These are phyloP conservation scores for Yamadazyma taylorii DNA, from an alignment of 1,139 yeast genomes.

Conservation along the genomic window DNA sequence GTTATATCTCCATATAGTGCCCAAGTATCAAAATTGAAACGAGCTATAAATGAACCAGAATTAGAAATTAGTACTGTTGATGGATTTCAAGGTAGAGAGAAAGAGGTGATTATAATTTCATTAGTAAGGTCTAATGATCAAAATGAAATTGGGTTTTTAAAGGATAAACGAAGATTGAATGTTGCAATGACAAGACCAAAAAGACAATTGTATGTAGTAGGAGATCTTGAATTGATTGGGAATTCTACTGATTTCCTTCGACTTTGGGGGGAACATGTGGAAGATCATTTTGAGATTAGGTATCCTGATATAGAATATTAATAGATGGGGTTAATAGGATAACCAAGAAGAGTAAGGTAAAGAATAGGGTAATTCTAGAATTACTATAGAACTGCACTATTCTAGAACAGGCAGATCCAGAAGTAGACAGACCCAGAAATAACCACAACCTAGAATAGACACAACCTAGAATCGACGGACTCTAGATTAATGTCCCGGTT, in stretches of 20 bases:
- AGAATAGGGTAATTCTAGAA: too few relatives aligned
- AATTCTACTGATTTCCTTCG: slow-evolving; percentile 49
- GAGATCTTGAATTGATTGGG: slow-evolving; percentile 70
- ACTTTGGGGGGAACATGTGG: slow-evolving; percentile 73
- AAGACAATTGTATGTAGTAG: slow-evolving; percentile 80
- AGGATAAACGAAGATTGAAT: slow-evolving; percentile 70
- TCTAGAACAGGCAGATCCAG: too few relatives aligned
- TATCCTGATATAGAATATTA: slow-evolving; percentile 54
- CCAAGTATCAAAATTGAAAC: slow-evolving; percentile 67
- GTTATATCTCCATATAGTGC: slow-evolving; percentile 88
- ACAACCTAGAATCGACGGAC: too few relatives aligned
- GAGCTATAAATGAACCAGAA: slow-evolving; percentile 17
- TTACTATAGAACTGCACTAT: too few relatives aligned
- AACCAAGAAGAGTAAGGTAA: too few relatives aligned
- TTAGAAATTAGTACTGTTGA: slow-evolving; percentile 49
- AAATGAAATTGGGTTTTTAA: slow-evolving; percentile 71
- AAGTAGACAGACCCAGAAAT: too few relatives aligned
- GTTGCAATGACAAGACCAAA: slow-evolving; percentile 93
- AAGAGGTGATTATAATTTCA: slow-evolving; percentile 69
- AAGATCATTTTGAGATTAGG: slow-evolving; percentile 56
- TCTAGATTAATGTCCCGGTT: too few relatives aligned
- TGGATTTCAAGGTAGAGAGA: slow-evolving; percentile 63
- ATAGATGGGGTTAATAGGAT: too few relatives aligned
- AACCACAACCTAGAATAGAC: too few relatives aligned
- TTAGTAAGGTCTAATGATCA: slow-evolving; percentile 47